Evolutionary conservation across 148 eudicot genomes (phyloP).

Genomic region (Cornus controversa): DNA sequence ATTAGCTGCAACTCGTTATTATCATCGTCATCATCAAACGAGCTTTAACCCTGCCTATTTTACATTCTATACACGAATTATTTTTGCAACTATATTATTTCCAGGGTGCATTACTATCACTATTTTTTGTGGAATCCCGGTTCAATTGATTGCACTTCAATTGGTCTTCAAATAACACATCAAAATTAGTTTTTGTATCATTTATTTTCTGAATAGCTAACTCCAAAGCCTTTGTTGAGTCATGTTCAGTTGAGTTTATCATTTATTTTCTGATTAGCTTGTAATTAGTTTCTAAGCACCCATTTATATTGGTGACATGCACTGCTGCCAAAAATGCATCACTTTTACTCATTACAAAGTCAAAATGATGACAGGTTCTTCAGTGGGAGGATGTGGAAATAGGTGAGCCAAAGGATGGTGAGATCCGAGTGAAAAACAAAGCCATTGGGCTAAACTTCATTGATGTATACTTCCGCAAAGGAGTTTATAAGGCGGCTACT

Average conservation of each 20-base stretch:
- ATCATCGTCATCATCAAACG: neutral
- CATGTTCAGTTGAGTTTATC: too few relatives aligned
- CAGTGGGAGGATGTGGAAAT: constrained; percentile 93
- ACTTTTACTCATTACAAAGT: neutral
- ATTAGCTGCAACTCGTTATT: too few relatives aligned
- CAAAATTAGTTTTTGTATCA: neutral
- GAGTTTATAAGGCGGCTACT: constrained; percentile 64
- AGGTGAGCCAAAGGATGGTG: constrained; percentile 83
- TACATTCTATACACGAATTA: too few relatives aligned
- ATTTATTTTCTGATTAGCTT: neutral
- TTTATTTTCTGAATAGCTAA: too few relatives aligned
- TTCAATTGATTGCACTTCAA: neutral
- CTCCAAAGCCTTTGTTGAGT: neutral
- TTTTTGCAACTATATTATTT: too few relatives aligned
- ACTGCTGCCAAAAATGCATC: neutral
- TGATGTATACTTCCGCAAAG: constrained; percentile 77
- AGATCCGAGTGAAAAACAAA: constrained; percentile 76
- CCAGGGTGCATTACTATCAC: too few relatives aligned
- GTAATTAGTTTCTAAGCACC: neutral
- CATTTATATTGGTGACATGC: neutral
- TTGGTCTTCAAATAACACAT: neutral
- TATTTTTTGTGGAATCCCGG: neutral
- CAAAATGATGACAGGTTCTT: constrained; percentile 50
- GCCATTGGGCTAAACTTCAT: constrained; percentile 86
- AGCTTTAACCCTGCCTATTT: neutral